phyloP scores from a whole-genome alignment of 768 basidiomycete species.

The Cystobasidium ongulense region DNA sequence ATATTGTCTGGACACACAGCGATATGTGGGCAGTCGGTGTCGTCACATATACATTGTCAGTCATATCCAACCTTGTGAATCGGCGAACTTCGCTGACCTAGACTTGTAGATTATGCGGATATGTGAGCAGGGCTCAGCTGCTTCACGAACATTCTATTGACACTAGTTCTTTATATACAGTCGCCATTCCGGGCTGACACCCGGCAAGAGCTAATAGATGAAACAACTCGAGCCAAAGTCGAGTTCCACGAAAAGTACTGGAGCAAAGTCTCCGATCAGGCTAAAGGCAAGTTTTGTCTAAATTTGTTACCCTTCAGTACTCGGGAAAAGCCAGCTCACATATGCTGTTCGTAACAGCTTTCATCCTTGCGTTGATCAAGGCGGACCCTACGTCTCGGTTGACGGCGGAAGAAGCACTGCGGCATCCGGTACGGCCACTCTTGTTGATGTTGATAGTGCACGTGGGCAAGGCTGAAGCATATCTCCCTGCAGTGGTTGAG shows the following conservation, averaged over 20 bases:
- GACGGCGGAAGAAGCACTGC: slow-evolving; percentile 63
- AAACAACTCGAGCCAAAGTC: slow-evolving; percentile 75
- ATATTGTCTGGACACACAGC: neutral
- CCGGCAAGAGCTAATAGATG: slow-evolving; percentile 61
- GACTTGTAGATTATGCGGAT: neutral
- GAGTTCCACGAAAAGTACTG: slow-evolving; percentile 87
- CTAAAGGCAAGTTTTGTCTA: neutral
- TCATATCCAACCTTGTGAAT: neutral
- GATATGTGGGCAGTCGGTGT: slow-evolving; percentile 46
- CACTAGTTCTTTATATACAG: neutral
- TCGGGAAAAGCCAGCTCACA: neutral
- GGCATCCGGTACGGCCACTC: slow-evolving; percentile 45
- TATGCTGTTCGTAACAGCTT: slow-evolving; percentile 46
- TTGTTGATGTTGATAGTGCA: neutral
- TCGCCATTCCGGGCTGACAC: slow-evolving; percentile 79
- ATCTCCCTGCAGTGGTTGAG: slow-evolving; percentile 26
- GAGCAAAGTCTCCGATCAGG: slow-evolving; percentile 66
- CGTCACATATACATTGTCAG: slow-evolving; percentile 75
- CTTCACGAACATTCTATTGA: neutral
- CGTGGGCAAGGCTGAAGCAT: neutral
- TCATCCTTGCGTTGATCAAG: slow-evolving; percentile 64
- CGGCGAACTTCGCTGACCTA: neutral
- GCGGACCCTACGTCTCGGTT: slow-evolving; percentile 64
- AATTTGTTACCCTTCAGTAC: neutral
- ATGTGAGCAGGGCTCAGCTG: neutral